Conservation (phyloP, 495 filamentous ascomycete species). For the Penicillium angulare region DNA sequence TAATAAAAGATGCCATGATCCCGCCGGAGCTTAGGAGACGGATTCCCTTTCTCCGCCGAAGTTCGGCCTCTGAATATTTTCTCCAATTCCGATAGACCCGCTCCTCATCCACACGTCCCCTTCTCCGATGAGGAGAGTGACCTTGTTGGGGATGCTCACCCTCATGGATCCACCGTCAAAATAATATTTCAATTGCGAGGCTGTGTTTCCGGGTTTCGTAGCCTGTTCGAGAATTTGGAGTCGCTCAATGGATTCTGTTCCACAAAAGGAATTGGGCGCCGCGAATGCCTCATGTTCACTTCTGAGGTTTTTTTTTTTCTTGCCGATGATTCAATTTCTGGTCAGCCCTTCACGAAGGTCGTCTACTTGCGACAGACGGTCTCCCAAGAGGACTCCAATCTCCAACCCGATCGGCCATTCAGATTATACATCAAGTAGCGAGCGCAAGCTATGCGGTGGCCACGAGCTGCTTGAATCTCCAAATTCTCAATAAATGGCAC, state of each 20-base stretch:
- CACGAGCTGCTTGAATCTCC: too few relatives aligned
- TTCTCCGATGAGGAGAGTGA: slow-evolving; percentile 19
- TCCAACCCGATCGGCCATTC: too few relatives aligned
- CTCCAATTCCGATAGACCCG: slow-evolving; percentile 23
- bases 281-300: background rate
- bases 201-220: slow-evolving; percentile 1
- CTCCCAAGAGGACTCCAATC: too few relatives aligned
- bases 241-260: background rate
- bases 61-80: slow-evolving; percentile 12
- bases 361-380: too few relatives aligned
- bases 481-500: too few relatives aligned
- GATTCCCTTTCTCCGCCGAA: too few relatives aligned
- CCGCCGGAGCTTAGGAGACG: background rate
- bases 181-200: background rate
- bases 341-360: too few relatives aligned
- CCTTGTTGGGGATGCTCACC: slow-evolving; percentile 13
- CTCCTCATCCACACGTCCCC: slow-evolving; percentile 1
- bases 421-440: too few relatives aligned
- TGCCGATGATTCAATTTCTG: too few relatives aligned
- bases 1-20: slow-evolving; percentile 4
- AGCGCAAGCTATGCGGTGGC: too few relatives aligned
- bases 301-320: too few relatives aligned
- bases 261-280: background rate
- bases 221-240: slow-evolving; percentile 9
- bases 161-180: slow-evolving; percentile 16